phyloP scores from a whole-genome alignment of 805 yeast genomes.

The Barnettozyma californica region DNA sequence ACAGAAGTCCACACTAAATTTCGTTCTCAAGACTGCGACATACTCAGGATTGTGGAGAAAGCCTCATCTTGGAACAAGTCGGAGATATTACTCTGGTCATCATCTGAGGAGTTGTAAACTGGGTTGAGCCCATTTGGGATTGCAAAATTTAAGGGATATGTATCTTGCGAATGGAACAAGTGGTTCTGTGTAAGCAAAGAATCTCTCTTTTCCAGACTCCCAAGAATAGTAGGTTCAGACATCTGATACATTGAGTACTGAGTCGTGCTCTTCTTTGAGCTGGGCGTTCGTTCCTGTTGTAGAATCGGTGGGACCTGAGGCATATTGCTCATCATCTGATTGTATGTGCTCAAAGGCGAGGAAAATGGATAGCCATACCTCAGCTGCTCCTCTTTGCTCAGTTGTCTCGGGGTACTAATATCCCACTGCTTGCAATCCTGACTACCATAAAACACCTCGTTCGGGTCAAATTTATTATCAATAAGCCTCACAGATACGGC shows the following conservation, averaged over 20 bases:
- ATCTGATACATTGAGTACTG: background rate
- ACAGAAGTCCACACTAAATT: background rate
- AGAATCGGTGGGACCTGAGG: background rate
- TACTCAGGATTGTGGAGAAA: background rate
- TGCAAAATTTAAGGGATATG: background rate
- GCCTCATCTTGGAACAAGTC: slow-evolving; percentile 2
- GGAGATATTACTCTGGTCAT: background rate
- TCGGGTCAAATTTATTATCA: slow-evolving; percentile 2
- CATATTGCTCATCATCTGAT: background rate
- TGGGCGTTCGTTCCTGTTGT: background rate
- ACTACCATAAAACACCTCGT: background rate
- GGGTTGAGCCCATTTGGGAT: background rate
- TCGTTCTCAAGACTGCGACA: background rate
- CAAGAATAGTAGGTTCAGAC: background rate
- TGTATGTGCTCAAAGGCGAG: slow-evolving; percentile 1
- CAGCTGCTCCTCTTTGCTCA: slow-evolving; percentile 14
- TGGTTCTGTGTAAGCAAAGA: background rate
- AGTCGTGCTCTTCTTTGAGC: background rate
- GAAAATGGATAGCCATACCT: slow-evolving; percentile 20
- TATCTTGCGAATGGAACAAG: background rate
- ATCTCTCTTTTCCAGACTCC: background rate
- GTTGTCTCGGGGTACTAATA: slow-evolving; percentile 18
- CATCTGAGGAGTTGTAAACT: background rate
- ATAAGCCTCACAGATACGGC: slow-evolving; percentile 25
- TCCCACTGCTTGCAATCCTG: background rate